Percentiles rank a stretch among this genome's conserved stretches.
Conservation (phyloP, 345 rosid genomes). For the Eutrema heterophyllum region DNA sequence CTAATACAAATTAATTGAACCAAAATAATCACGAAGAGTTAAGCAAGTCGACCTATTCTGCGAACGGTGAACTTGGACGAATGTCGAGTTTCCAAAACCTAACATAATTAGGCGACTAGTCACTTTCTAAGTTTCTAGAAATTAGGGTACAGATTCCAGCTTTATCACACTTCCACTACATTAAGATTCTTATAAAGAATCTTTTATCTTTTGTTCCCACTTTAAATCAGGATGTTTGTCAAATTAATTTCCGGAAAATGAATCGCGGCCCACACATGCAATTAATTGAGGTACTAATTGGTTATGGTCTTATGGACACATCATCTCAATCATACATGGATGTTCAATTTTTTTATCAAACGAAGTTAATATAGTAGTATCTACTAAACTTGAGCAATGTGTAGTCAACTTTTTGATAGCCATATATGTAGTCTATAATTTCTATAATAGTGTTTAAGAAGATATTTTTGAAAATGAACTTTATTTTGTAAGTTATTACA, state of each 20-base stretch:
- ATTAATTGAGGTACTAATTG: background rate
- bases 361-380: no score
- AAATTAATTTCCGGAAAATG: background rate
- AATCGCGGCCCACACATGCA: constrained; percentile 11
- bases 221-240: background rate
- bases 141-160: constrained; percentile 37
- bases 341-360: background rate
- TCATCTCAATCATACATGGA: constrained; percentile 1
- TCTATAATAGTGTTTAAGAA: no score
- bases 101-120: background rate
- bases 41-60: no score
- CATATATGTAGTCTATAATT: no score
- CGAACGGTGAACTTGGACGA: background rate
- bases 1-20: no score
- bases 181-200: constrained; percentile 14
- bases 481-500: no score
- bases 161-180: constrained; percentile 42
- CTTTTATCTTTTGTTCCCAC: constrained; percentile 29
- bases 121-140: constrained; percentile 20
- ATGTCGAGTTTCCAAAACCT: background rate
- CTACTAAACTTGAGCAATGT: no score
- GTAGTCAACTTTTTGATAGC: no score
- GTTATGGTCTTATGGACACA: background rate
- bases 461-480: no score
- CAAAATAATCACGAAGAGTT: no score